phyloP scores from a whole-genome alignment of 2,329 filamentous ascomycete species.

The Neofusicoccum parvum region DNA sequence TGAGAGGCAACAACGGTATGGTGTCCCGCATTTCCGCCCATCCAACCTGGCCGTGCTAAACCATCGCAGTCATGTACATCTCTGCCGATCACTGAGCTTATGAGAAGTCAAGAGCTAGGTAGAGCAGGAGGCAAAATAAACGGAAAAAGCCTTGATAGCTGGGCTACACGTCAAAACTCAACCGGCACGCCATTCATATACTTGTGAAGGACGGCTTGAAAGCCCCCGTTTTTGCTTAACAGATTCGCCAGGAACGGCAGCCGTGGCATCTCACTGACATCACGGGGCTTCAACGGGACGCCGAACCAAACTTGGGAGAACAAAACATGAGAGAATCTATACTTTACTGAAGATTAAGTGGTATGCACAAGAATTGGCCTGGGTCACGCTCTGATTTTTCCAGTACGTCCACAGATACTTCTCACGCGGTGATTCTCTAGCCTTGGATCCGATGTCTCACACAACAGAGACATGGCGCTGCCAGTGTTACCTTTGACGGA shows the following conservation, averaged over 20 bases:
- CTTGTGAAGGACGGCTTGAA: not conserved
- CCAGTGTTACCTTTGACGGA: not conserved
- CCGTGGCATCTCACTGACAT: not conserved
- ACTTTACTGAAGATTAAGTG: too few relatives aligned
- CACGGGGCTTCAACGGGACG: too few relatives aligned
- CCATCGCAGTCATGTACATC: slow-evolving; percentile 28
- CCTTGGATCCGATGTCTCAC: not conserved
- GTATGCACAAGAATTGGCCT: too few relatives aligned
- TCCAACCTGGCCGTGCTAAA: not conserved
- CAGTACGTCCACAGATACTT: too few relatives aligned
- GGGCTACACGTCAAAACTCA: not conserved
- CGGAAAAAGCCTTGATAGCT: not conserved
- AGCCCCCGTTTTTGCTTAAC: not conserved
- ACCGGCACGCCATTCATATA: not conserved
- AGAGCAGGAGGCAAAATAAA: not conserved
- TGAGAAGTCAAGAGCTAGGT: not conserved
- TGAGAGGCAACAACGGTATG: slow-evolving; percentile 90
- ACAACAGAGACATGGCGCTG: not conserved
- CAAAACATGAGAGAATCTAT: too few relatives aligned
- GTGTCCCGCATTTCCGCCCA: slow-evolving; percentile 1
- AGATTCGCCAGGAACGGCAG: not conserved
- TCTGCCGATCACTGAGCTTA: slow-evolving; percentile 27
- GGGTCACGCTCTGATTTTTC: too few relatives aligned
- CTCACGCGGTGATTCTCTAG: too few relatives aligned
- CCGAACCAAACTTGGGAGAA: too few relatives aligned